phyloP scores from a whole-genome alignment of 2,329 filamentous ascomycete species.

The Xylariaceae sp. region DNA sequence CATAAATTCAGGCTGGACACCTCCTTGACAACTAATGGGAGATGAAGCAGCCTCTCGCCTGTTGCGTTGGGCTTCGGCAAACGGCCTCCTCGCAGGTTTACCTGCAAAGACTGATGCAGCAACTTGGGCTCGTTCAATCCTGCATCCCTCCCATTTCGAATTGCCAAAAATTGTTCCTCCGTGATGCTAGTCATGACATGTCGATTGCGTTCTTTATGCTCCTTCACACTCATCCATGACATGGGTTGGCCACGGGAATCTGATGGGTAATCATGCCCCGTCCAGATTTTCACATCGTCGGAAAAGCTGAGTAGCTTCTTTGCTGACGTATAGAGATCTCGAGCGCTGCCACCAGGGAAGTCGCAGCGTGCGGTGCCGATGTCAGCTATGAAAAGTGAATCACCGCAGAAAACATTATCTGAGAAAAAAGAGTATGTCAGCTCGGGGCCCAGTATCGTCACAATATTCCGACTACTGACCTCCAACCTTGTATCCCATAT shows the following conservation, averaged over 20 bases:
- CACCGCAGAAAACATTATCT: conserved; percentile 42
- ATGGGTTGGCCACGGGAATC: conserved; percentile 31
- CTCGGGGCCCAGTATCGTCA: neutral
- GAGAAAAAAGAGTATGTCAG: neutral
- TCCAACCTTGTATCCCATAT: conserved; percentile 55
- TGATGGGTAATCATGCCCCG: conserved; percentile 52
- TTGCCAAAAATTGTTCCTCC: conserved; percentile 42
- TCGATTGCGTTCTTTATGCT: conserved; percentile 45
- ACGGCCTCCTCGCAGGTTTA: conserved; percentile 48
- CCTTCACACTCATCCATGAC: conserved; percentile 41
- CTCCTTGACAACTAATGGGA: neutral
- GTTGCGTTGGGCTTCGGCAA: conserved; percentile 33
- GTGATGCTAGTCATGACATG: conserved; percentile 41
- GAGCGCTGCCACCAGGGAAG: conserved; percentile 49
- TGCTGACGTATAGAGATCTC: conserved; percentile 41
- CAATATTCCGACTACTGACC: conserved; percentile 15
- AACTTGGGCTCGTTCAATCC: conserved; percentile 42
- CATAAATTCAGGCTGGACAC: neutral
- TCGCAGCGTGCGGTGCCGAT: conserved; percentile 43
- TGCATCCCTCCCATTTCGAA: conserved; percentile 42
- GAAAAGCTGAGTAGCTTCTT: conserved; percentile 38
- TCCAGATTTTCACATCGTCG: conserved; percentile 46
- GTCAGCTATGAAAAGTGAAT: conserved; percentile 40
- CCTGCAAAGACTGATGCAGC: conserved; percentile 48
- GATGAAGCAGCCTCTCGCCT: neutral